phyloP scores from a whole-genome alignment of 2,329 filamentous ascomycete genomes.

The Fusarium siculi region DNA sequence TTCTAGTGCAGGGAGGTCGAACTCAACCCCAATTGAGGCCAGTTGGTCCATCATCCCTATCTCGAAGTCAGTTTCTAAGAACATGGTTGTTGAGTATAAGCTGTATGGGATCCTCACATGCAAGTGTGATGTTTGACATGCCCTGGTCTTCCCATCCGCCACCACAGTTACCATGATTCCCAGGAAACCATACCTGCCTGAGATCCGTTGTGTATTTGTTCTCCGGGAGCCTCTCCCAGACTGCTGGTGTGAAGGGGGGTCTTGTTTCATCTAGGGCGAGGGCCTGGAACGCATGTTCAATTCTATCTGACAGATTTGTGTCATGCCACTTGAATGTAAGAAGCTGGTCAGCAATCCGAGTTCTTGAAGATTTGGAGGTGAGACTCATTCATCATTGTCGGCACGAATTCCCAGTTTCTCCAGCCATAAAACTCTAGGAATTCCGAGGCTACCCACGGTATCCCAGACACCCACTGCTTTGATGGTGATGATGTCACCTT shows the following conservation, averaged over 20 bases:
- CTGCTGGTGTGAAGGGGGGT: constrained; percentile 63
- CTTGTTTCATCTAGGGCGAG: constrained; percentile 68
- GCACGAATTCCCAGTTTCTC: constrained; percentile 59
- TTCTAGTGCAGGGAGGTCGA: constrained; percentile 54
- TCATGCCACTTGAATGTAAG: constrained; percentile 63
- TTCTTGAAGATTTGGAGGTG: not conserved
- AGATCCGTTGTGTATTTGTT: constrained; percentile 56
- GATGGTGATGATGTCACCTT: constrained; percentile 57
- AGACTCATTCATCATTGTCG: constrained; percentile 59
- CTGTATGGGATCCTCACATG: constrained; percentile 47
- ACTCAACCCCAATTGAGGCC: constrained; percentile 62
- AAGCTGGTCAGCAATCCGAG: constrained; percentile 44
- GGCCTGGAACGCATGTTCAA: constrained; percentile 69
- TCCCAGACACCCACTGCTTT: constrained; percentile 60
- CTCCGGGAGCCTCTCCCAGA: constrained; percentile 61
- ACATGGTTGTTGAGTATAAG: not conserved
- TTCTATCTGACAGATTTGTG: constrained; percentile 61
- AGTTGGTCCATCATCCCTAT: constrained; percentile 68
- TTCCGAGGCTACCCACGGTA: constrained; percentile 56
- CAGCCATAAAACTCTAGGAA: constrained; percentile 59
- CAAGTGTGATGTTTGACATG: constrained; percentile 52
- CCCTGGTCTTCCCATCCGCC: constrained; percentile 70
- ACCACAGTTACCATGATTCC: constrained; percentile 76
- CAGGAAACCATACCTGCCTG: constrained; percentile 73
- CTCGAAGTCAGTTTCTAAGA: not conserved